Percentiles rank a stretch among this genome's conserved stretches.
Evolutionary conservation across 352 stramenopile genomes (phyloP).

Genomic region (Pythium guiyangense): DNA sequence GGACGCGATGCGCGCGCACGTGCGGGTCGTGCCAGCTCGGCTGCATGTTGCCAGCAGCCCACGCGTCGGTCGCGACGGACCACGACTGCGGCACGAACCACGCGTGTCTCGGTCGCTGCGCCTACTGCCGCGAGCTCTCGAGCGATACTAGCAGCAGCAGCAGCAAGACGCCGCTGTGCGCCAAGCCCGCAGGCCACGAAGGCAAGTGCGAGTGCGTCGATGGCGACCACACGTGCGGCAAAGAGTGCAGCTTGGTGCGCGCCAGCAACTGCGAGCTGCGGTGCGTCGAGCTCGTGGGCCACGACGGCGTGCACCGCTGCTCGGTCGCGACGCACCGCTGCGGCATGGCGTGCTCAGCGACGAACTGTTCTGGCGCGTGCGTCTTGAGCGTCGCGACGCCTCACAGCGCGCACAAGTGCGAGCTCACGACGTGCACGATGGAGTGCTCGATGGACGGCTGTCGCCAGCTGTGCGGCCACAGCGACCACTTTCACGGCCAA

Average conservation of each 20-base stretch:
- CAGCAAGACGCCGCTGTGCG: slow-evolving; percentile 31
- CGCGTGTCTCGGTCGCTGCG: no score
- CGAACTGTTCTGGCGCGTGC: slow-evolving; percentile 37
- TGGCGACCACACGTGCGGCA: slow-evolving; percentile 62
- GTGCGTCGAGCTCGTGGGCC: slow-evolving; percentile 40
- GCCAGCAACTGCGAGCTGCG: slow-evolving; percentile 50
- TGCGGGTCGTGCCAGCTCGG: no score
- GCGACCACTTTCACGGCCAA: slow-evolving; percentile 71
- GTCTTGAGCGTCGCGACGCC: slow-evolving; percentile 43
- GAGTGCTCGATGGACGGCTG: no score
- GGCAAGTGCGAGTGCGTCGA: slow-evolving; percentile 56
- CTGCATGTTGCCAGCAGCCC: no score
- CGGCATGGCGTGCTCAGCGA: slow-evolving; percentile 38
- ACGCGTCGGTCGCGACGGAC: no score
- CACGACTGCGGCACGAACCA: no score
- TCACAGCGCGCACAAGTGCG: slow-evolving; percentile 50
- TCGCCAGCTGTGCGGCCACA: no score
- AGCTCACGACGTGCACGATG: no score
- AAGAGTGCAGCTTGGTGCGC: slow-evolving; percentile 28
- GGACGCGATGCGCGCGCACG: no score
- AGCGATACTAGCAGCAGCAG: background rate
- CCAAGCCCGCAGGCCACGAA: slow-evolving; percentile 55
- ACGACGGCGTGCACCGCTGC: slow-evolving; percentile 45
- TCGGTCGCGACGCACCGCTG: slow-evolving; percentile 55
- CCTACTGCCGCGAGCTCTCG: slow-evolving; percentile 28